phyloP scores from a whole-genome alignment of 225 moss, liverwort and hornwort species.

The Sphagnum contortum region DNA sequence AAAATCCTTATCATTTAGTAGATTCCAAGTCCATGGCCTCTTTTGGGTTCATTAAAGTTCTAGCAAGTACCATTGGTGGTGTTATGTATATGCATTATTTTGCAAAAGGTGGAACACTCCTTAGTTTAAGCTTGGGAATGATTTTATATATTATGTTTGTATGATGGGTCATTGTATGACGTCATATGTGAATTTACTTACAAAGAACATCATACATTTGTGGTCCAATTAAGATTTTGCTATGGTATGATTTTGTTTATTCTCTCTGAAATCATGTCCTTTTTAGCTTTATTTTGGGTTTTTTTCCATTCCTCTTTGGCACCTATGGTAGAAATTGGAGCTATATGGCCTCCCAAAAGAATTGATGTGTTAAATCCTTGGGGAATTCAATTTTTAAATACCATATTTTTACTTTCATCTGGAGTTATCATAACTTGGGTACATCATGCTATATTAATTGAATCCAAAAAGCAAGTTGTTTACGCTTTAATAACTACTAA shows the following conservation, averaged over 20 bases:
- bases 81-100: constrained; percentile 9
- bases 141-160: constrained; percentile 5
- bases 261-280: not conserved
- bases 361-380: constrained; percentile 4
- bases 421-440: not conserved
- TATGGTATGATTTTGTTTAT: constrained; percentile 7
- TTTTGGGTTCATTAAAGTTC: not conserved
- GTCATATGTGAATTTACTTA: not conserved
- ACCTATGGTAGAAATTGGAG: constrained; percentile 4
- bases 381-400: constrained; percentile 2
- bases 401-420: not conserved
- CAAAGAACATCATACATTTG: constrained; percentile 6
- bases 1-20: too few relatives aligned
- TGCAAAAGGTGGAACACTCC: constrained; percentile 11
- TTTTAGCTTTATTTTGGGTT: not conserved
- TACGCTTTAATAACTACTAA: not conserved
- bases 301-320: constrained; percentile 4
- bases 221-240: constrained; percentile 6
- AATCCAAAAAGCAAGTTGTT: not conserved
- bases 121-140: constrained; percentile 8
- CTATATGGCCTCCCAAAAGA: constrained; percentile 1
- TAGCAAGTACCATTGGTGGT: constrained; percentile 5
- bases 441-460: not conserved
- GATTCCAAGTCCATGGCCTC: too few relatives aligned
- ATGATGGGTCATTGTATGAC: too few relatives aligned